Evolutionary conservation across 371 early-diverging fungal genomes (phyloP).

Genomic region (Catenaria anguillulae): DNA sequence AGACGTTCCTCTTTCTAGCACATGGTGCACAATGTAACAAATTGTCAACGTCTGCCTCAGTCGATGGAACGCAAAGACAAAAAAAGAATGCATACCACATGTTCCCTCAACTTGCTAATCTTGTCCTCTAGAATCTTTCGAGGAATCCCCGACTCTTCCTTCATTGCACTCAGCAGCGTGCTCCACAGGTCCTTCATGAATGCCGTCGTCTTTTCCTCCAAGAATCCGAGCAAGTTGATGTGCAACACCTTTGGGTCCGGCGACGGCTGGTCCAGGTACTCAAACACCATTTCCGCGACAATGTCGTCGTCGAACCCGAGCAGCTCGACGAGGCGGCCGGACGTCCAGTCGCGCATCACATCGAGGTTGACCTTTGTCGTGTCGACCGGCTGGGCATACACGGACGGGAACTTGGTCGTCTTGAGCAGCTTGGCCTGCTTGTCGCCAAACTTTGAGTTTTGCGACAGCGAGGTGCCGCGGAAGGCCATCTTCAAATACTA

Average conservation of each 20-base stretch:
- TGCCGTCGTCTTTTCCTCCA: constrained; percentile 59
- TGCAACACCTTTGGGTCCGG: constrained; percentile 81
- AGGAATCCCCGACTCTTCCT: no score
- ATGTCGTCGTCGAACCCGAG: constrained; percentile 91
- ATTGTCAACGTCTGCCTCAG: no score
- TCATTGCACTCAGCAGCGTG: no score
- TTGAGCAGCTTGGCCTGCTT: constrained; percentile 72
- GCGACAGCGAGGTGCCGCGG: constrained; percentile 63
- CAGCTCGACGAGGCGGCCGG: constrained; percentile 49
- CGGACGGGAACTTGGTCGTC: constrained; percentile 55
- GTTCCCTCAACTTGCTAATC: no score
- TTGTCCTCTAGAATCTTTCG: no score
- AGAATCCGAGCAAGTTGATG: constrained; percentile 87
- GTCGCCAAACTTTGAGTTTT: constrained; percentile 78
- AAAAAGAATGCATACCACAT: no score
- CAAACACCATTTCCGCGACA: constrained; percentile 65
- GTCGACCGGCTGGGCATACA: constrained; percentile 42
- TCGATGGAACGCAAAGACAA: no score
- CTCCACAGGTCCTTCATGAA: constrained; percentile 84
- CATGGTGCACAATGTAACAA: no score
- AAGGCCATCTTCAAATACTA: no score
- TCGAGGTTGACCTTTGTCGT: constrained; percentile 71
- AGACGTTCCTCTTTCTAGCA: no score
- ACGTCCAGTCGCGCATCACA: constrained; percentile 71
- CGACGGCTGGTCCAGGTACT: constrained; percentile 54